These are phyloP conservation scores for Berberis thunbergii DNA, from an alignment of 164 flowering plant species.

Conservation along the genomic window DNA sequence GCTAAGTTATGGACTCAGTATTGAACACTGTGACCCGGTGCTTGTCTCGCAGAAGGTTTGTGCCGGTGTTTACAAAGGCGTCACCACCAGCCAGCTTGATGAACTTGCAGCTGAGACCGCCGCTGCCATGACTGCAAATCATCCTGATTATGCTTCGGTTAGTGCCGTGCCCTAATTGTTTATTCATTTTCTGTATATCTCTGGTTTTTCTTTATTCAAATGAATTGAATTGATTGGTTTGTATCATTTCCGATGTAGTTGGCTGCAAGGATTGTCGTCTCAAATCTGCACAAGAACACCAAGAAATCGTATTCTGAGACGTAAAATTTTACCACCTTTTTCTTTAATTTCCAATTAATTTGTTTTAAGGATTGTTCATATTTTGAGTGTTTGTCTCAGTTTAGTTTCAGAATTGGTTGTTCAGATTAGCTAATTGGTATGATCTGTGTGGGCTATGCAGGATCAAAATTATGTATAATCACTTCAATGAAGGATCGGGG, in stretches of 20 bases:
- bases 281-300: slow-evolving; percentile 95
- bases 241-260: slow-evolving; percentile 33
- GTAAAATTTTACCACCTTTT: slow-evolving; percentile 32
- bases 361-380: not conserved
- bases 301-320: slow-evolving; percentile 92
- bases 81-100: slow-evolving; percentile 94
- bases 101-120: slow-evolving; percentile 97
- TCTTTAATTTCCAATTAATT: not conserved
- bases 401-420: too few species aligned
- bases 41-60: slow-evolving; percentile 95
- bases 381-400: too few species aligned
- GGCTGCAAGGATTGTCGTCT: slow-evolving; percentile 94
- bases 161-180: slow-evolving; percentile 12
- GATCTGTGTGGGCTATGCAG: too few species aligned
- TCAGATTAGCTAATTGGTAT: too few species aligned
- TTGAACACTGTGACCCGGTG: slow-evolving; percentile 93
- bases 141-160: slow-evolving; percentile 95
- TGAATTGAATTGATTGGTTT: not conserved
- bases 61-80: slow-evolving; percentile 96
- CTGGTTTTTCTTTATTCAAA: not conserved
- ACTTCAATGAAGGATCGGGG: too few species aligned
- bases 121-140: slow-evolving; percentile 93
- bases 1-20: slow-evolving; percentile 84
- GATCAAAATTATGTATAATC: too few species aligned
- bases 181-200: not conserved